Base-by-base conservation (phyloP, 2,329 filamentous ascomycete species). In the Chaetomiaceae sp. region DNA sequence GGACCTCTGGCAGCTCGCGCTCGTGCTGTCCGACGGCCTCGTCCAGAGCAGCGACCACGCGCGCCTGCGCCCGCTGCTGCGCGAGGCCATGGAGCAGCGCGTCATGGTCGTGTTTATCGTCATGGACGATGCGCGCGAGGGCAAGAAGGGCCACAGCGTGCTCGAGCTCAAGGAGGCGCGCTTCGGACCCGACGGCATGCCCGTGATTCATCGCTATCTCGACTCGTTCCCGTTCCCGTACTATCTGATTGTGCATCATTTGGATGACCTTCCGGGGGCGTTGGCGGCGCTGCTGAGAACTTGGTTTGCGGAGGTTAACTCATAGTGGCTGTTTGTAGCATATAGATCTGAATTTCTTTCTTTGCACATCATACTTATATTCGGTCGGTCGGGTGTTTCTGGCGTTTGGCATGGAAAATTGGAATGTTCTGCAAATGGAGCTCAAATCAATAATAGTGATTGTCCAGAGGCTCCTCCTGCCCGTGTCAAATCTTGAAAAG, bases 31-130 rank as follows among this genome's bases (percentile, higher is more conserved):
- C 0, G 93, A 99, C 60, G 93, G 94, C 8, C 80, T 97, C 19
- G 96, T 90, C 56, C 88, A 94, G 42, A 81, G 78, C 30, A 71
- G 74, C 1, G 84, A 90, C 38, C 91, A 97, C 64, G 87, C 89
- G 15, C 75, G 79, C 5, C 90, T 98, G 56, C 78, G 86, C 14
- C 75, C 88, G 5, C 75, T 97, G 18, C 81, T 98, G 10, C 77
- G 93, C 9, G 84, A 91, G 66, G 91, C 93, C 1, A 82, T 89
- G 60, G 90, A 96, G 65, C 88, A 96, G 68, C 77, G 89, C 14
- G 94, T 99, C 62, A 96, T 98, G 88, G 83, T 97, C 53, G 91
- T 98, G 6, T 99, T 98, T 65, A 88, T 98, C 58, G 86, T 99
- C 59, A 88, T 98, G 61, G 93, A 98, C 70, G 76, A 79, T 57